Percentiles rank a stretch among this genome's conserved stretches.
Evolutionary conservation across 768 basidiomycete species (phyloP).

Genomic region (Collybiopsis confluens): DNA sequence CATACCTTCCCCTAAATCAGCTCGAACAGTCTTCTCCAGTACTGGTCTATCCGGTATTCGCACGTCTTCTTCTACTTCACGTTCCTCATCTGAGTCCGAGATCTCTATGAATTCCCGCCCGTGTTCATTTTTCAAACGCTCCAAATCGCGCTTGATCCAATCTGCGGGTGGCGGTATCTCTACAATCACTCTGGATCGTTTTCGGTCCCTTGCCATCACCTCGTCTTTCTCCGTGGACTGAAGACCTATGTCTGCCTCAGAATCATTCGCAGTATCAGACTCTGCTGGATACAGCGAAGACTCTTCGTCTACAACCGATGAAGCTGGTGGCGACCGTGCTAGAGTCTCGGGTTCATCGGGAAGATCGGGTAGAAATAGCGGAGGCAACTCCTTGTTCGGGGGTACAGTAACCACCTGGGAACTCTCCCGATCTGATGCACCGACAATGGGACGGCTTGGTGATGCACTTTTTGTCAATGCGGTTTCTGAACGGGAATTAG

Average conservation of each 20-base stretch:
- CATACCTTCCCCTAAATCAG: slow-evolving; percentile 4
- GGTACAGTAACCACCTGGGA: too few species aligned
- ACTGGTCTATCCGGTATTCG: too few species aligned
- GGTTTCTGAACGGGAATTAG: too few species aligned
- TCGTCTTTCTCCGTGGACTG: background rate
- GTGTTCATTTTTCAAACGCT: background rate
- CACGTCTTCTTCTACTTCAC: too few species aligned
- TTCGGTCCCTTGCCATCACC: background rate
- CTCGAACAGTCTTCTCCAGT: background rate
- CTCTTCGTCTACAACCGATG: background rate
- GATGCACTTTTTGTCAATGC: too few species aligned
- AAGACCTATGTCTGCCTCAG: background rate
- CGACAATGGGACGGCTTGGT: too few species aligned
- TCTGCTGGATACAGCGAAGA: background rate
- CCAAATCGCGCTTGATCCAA: background rate
- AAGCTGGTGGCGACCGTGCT: background rate
- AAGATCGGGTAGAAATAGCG: background rate
- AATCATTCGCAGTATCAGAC: background rate
- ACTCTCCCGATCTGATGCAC: too few species aligned
- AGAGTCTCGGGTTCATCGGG: background rate
- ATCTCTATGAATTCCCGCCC: background rate
- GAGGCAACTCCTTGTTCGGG: too few species aligned
- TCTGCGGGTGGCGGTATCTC: background rate
- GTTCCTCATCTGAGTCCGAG: slow-evolving; percentile 5
- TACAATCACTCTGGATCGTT: background rate